Conservation (phyloP, 306 rosid species). For the Dicorynia guianensis region DNA sequence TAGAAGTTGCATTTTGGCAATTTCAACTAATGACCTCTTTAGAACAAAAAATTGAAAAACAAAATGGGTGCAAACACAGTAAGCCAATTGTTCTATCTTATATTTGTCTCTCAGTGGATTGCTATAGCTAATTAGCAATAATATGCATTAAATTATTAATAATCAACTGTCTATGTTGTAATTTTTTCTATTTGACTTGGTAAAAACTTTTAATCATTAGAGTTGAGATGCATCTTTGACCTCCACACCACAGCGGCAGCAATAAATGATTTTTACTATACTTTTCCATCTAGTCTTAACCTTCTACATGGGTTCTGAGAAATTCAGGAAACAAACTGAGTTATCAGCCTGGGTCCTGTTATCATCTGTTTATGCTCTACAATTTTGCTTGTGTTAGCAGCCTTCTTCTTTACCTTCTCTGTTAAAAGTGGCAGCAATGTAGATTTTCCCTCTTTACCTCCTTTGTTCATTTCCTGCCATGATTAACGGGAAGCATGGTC, state of each 20-base stretch:
- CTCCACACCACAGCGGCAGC: conserved; percentile 7
- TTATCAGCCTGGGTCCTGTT: conserved; percentile 32
- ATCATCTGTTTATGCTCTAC: conserved; percentile 23
- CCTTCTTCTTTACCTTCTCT: conserved; percentile 31
- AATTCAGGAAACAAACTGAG: conserved; percentile 19
- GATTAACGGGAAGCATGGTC: conserved; percentile 16
- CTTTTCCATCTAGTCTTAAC: conserved; percentile 27
- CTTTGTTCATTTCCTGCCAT: conserved; percentile 44
- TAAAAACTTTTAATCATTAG: conserved; percentile 22
- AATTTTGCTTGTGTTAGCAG: conserved; percentile 34
- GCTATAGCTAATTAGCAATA: conserved; percentile 1
- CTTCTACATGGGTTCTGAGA: conserved; percentile 25
- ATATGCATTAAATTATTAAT: conserved; percentile 17
- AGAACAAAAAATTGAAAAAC: conserved; percentile 8
- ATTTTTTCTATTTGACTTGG: conserved; percentile 6
- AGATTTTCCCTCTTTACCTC: conserved; percentile 44
- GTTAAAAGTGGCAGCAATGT: conserved; percentile 36
- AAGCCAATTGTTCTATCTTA: conserved; percentile 22
- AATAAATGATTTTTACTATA: not conserved
- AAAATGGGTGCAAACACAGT: conserved; percentile 10
- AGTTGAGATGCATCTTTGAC: conserved; percentile 21
- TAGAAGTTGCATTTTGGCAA: conserved; percentile 19
- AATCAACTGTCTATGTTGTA: conserved; percentile 8
- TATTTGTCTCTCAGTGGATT: conserved; percentile 30
- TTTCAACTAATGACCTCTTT: conserved; percentile 6